These are phyloP conservation scores for Hirschfeldia incana DNA, from an alignment of 345 rosid genomes.

Conservation along the genomic window DNA sequence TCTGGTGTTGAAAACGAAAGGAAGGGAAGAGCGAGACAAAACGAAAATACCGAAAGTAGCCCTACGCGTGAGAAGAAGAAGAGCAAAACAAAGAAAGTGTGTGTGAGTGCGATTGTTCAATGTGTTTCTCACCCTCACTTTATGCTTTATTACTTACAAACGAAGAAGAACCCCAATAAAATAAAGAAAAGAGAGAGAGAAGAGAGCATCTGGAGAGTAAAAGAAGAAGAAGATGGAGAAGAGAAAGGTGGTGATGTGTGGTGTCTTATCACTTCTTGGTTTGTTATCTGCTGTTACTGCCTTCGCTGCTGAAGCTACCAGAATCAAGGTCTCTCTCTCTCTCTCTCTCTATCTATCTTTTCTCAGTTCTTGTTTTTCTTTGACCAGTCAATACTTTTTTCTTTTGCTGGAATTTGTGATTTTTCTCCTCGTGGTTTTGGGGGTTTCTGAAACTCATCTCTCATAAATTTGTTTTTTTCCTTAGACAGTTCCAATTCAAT, in stretches of 20 bases:
- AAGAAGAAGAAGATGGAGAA: constrained; percentile 54
- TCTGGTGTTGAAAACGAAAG: neutral
- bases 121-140: constrained; percentile 25
- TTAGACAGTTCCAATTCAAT: neutral
- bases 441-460: neutral
- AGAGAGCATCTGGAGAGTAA: neutral
- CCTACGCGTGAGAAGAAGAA: constrained; percentile 9
- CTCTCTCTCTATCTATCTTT: neutral
- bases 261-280: constrained; percentile 62
- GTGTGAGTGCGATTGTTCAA: constrained; percentile 19
- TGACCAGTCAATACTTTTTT: neutral
- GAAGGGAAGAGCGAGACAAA: neutral
- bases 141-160: constrained; percentile 24
- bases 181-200: neutral
- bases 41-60: constrained; percentile 3
- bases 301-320: constrained; percentile 89
- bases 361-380: neutral
- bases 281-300: constrained; percentile 76
- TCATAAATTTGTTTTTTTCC: neutral
- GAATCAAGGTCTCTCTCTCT: constrained; percentile 60
- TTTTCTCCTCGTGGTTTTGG: neutral
- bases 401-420: neutral
- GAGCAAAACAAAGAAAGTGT: neutral
- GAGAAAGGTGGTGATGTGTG: constrained; percentile 54
- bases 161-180: constrained; percentile 15